Evolutionary conservation across 768 basidiomycete genomes (phyloP).

Genomic region (Lentinus brumalis): DNA sequence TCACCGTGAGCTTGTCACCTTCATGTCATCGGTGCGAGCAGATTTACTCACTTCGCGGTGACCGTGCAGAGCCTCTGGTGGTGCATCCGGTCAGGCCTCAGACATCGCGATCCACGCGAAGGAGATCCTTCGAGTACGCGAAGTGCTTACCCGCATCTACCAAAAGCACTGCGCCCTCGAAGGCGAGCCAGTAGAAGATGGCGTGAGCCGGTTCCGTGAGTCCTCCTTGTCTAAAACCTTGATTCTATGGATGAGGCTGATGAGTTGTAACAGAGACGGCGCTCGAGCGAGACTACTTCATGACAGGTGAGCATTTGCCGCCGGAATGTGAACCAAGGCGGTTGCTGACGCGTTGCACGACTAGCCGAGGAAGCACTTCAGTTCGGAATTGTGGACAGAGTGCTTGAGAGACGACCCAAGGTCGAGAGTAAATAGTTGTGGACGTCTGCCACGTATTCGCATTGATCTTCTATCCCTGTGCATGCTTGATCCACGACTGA

Average conservation of each 20-base stretch:
- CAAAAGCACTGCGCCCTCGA: constrained; percentile 77
- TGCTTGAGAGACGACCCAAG: constrained; percentile 76
- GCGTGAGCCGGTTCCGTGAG: constrained; percentile 79
- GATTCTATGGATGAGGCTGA: background rate
- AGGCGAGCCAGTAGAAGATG: constrained; percentile 64
- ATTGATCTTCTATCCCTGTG: too few species aligned
- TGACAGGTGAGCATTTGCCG: constrained; percentile 64
- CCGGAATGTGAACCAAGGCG: background rate
- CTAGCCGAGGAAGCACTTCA: constrained; percentile 76
- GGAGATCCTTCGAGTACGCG: constrained; percentile 89
- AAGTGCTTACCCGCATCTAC: constrained; percentile 85
- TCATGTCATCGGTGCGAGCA: background rate
- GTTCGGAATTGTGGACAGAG: constrained; percentile 93
- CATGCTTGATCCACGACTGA: too few species aligned
- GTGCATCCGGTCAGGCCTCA: constrained; percentile 91
- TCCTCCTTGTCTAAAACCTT: constrained; percentile 13
- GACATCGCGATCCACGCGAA: constrained; percentile 98
- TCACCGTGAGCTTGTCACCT: constrained; percentile 65
- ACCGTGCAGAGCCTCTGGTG: constrained; percentile 83
- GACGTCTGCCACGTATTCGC: background rate
- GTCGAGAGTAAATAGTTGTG: constrained; percentile 37
- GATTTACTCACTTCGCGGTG: background rate
- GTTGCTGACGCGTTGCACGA: constrained; percentile 1
- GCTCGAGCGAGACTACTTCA: constrained; percentile 93
- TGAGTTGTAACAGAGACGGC: constrained; percentile 62